phyloP scores from a whole-genome alignment of 2,329 filamentous ascomycete genomes.

The Bipolaris gigantea region DNA sequence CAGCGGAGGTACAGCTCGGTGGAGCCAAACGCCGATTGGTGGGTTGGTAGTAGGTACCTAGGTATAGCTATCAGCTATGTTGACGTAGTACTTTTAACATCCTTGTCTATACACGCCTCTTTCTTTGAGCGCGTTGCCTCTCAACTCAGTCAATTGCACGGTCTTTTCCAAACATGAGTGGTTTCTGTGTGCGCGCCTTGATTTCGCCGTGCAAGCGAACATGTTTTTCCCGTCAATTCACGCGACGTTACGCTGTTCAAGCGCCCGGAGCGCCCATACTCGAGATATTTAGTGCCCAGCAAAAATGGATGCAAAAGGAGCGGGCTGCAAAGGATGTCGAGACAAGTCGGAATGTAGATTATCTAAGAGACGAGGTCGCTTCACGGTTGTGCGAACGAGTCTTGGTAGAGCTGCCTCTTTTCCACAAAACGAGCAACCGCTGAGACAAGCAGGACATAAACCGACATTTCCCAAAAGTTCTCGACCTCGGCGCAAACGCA shows the following conservation, averaged over 20 bases:
- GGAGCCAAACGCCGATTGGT: constrained; percentile 18
- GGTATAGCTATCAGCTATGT: constrained; percentile 1
- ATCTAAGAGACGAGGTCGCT: constrained; percentile 91
- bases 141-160: neutral
- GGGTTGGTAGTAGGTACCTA: neutral
- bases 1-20: constrained; percentile 5
- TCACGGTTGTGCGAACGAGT: constrained; percentile 80
- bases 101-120: neutral
- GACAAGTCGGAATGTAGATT: constrained; percentile 79
- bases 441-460: constrained; percentile 76
- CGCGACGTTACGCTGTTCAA: constrained; percentile 73
- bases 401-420: constrained; percentile 57
- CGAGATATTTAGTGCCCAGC: constrained; percentile 86
- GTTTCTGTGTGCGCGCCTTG: constrained; percentile 40
- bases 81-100: constrained; percentile 11
- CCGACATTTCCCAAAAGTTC: constrained; percentile 76
- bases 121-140: neutral
- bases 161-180: constrained; percentile 29
- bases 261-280: constrained; percentile 75
- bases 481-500: constrained; percentile 93
- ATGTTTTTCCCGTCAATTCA: constrained; percentile 26
- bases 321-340: constrained; percentile 72
- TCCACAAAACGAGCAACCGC: neutral
- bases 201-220: constrained; percentile 39
- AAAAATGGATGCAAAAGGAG: constrained; percentile 91